Evolutionary conservation across 192 early-diverging fungal genomes (phyloP), one percentile per base, ranked within the genome.

Genomic region (Backusella tuberculispora): DNA sequence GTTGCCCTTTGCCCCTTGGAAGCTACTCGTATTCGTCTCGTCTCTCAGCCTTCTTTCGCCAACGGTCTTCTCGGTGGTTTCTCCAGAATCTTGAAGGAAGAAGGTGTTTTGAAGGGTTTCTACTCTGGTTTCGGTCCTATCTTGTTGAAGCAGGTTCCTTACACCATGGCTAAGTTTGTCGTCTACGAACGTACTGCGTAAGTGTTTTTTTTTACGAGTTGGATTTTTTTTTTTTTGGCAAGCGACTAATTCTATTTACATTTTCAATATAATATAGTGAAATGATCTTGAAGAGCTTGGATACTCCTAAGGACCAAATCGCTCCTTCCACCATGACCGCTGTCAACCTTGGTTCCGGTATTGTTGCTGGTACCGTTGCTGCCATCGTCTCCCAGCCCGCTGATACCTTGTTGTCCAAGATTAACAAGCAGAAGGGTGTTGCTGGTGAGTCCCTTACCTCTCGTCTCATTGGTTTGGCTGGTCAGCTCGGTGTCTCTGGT

Each of bases 101-200:
- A 93, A 65, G 92, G 92, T 75, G 72, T 90, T 68, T 41, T 87
- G 53, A 78, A 83, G 41, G 92, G 92, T 50, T 92, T 93, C 81
- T 91, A 92, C 83, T 90, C 90, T 80, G 92, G 92, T 63, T 92
- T 93, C 75, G 91, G 89, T 43, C 92, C 92, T 45, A 90, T 92
- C 71, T 81, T 91, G 44, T 89, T 90, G 83, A 92, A 89, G 83
- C 92, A 93, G 79, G 84, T 93, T 66, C 92, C 92, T 13, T 93
- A 93, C 81, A 93, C 92, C 37, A 90, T 93, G 87, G 86, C 92
- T 80, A 93, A 93, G 84, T 93, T 93, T 75, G 88, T 85, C 60
- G 90, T 91, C 70, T 88, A 87, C 70, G 92, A 88, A 68, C 74
- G 65, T 21, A 81, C 85, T 47, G 73, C 81, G 86, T 83, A 77